A percentile compares a stretch with the other conserved stretches of the same genome.
Conservation (phyloP, 129 eudicot genomes). For the Solidago caesia region DNA sequence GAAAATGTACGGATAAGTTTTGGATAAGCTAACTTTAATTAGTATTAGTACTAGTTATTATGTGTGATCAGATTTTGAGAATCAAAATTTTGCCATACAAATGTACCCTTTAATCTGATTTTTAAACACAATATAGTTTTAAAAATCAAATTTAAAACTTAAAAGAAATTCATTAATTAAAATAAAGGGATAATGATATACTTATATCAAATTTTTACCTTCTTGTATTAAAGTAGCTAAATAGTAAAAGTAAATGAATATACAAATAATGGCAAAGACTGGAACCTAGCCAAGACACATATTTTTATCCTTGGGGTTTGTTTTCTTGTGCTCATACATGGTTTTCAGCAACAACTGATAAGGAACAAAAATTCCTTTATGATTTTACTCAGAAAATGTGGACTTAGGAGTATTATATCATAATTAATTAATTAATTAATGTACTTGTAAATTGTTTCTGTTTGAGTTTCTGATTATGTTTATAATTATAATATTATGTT, state of each 20-base stretch:
- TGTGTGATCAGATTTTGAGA: too few species aligned
- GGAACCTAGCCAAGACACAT: conserved; percentile 9
- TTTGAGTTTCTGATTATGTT: conserved; percentile 8
- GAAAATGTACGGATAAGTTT: too few species aligned
- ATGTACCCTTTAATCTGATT: background rate
- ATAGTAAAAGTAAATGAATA: background rate
- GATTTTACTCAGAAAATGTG: conserved; percentile 17
- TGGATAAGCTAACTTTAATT: too few species aligned
- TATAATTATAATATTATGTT: conserved; percentile 14
- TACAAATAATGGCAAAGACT: background rate
- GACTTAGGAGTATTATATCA: conserved; percentile 16
- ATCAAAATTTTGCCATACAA: background rate
- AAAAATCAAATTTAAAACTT: too few species aligned
- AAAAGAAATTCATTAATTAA: background rate
- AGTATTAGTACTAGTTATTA: too few species aligned
- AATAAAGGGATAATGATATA: background rate
- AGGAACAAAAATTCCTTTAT: conserved; percentile 35
- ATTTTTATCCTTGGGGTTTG: conserved; percentile 30
- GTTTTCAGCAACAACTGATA: conserved; percentile 34
- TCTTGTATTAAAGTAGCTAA: too few species aligned
- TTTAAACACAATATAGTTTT: too few species aligned
- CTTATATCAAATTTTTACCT: too few species aligned
- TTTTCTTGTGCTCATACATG: conserved; percentile 25
- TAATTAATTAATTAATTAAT: conserved; percentile 15
- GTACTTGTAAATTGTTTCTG: background rate